These are phyloP conservation scores for Plantago coronopus DNA, from an alignment of 305 asterid species.

Conservation along the genomic window DNA sequence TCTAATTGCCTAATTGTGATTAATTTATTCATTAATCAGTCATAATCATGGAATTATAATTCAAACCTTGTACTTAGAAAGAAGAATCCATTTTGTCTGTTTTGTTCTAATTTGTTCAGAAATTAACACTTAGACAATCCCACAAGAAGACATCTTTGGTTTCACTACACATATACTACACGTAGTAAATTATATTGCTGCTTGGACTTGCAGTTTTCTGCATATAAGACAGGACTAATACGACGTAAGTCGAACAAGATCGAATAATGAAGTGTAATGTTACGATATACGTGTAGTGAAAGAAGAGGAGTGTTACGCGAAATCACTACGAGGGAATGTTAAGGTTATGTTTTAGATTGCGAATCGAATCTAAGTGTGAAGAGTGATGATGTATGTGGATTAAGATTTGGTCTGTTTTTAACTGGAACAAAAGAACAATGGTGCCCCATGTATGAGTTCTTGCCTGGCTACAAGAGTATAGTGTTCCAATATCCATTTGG, in stretches of 20 bases:
- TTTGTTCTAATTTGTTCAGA: not conserved
- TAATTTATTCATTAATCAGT: constrained; percentile 15
- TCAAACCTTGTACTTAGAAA: constrained; percentile 12
- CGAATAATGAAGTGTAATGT: too few relatives aligned
- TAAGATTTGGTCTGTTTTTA: not conserved
- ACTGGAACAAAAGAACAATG: constrained; percentile 12
- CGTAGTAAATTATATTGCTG: not conserved
- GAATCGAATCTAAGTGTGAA: too few relatives aligned
- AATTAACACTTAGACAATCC: constrained; percentile 1
- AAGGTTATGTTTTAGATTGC: too few relatives aligned
- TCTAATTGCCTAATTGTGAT: not conserved
- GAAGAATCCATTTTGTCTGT: not conserved
- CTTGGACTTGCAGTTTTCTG: too few relatives aligned
- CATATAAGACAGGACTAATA: too few relatives aligned
- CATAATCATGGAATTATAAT: constrained; percentile 27
- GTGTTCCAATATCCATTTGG: not conserved
- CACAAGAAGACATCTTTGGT: constrained; percentile 25
- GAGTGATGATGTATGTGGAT: too few relatives aligned
- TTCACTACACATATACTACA: constrained; percentile 15
- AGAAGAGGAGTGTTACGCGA: too few relatives aligned
- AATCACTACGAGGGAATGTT: too few relatives aligned
- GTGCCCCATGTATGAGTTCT: constrained; percentile 23
- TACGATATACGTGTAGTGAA: too few relatives aligned
- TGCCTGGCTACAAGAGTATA: not conserved
- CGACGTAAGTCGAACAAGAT: too few relatives aligned